phyloP scores from a whole-genome alignment of 352 stramenopile genomes.

The Thalassiosira delicatula region DNA sequence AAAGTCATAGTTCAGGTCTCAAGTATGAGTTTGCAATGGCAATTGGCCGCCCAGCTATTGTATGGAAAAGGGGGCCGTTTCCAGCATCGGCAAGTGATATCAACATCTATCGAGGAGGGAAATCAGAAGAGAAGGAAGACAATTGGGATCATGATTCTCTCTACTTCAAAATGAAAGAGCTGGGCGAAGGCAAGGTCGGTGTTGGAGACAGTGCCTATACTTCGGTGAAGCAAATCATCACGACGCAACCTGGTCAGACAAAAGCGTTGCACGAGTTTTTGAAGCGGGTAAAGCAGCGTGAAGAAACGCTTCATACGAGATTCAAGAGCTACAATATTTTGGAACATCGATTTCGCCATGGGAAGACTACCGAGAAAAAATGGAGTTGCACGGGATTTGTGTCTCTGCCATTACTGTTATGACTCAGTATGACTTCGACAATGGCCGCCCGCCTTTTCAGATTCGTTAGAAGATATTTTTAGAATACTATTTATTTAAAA shows the following conservation, averaged over 20 bases:
- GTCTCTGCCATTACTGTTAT: too few species aligned
- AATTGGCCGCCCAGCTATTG: slow-evolving; percentile 9
- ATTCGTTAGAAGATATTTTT: too few species aligned
- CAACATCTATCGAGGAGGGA: slow-evolving; percentile 19
- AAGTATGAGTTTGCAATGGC: slow-evolving; percentile 31
- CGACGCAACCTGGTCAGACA: too few species aligned
- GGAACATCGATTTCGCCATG: slow-evolving; percentile 25
- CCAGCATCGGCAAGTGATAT: slow-evolving; percentile 23
- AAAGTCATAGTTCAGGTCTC: slow-evolving; percentile 22
- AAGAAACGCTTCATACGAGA: slow-evolving; percentile 29
- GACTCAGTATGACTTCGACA: too few species aligned
- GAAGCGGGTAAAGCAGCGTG: slow-evolving; percentile 8
- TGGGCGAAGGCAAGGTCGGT: neutral
- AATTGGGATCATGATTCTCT: slow-evolving; percentile 28
- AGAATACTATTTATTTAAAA: too few species aligned
- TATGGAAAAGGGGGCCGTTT: slow-evolving; percentile 22
- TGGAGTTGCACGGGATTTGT: too few species aligned
- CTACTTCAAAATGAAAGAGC: slow-evolving; percentile 21
- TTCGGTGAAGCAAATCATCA: too few species aligned
- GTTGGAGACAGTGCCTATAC: slow-evolving; percentile 33
- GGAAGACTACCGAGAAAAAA: slow-evolving; percentile 1
- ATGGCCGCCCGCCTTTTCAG: too few species aligned
- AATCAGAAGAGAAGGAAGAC: neutral
- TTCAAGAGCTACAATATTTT: slow-evolving; percentile 37
- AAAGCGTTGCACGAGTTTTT: too few species aligned